Conservation (phyloP, 1,284 basidiomycete genomes). For the Cryptococcus sp. region DNA sequence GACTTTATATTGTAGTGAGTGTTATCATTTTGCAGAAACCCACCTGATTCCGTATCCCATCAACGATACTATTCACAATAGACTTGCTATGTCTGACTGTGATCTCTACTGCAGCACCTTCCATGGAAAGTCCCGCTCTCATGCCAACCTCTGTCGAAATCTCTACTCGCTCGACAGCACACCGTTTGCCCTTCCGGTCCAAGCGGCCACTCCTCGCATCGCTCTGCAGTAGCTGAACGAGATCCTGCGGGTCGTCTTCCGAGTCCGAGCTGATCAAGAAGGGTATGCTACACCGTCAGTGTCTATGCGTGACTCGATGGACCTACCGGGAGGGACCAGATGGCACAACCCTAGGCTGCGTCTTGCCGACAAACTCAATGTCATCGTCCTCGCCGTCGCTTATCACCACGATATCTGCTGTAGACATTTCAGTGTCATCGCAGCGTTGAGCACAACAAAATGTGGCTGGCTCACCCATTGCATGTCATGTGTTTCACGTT, state of each 20-base stretch:
- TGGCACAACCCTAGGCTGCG: background rate
- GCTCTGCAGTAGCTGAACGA: slow-evolving; percentile 3
- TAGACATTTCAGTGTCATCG: background rate
- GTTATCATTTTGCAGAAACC: no score
- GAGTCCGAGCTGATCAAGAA: slow-evolving; percentile 18
- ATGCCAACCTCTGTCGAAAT: background rate
- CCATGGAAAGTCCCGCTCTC: no score
- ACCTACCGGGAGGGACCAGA: slow-evolving; percentile 7
- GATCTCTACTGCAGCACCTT: no score
- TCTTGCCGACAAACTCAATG: slow-evolving; percentile 18
- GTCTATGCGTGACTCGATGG: no score
- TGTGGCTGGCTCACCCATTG: background rate
- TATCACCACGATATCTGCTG: slow-evolving; percentile 15
- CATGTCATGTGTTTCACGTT: background rate
- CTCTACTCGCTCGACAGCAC: background rate
- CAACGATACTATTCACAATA: no score
- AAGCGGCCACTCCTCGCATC: background rate
- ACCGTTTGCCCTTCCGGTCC: slow-evolving; percentile 14
- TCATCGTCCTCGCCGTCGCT: slow-evolving; percentile 21
- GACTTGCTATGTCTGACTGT: no score
- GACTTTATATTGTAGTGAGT: no score
- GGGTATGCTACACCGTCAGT: background rate
- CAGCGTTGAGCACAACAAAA: background rate
- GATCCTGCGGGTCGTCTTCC: slow-evolving; percentile 11
- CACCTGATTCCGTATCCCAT: no score